phyloP scores from a whole-genome alignment of 371 early-diverging fungal genomes.

The Lichtheimia corymbifera region DNA sequence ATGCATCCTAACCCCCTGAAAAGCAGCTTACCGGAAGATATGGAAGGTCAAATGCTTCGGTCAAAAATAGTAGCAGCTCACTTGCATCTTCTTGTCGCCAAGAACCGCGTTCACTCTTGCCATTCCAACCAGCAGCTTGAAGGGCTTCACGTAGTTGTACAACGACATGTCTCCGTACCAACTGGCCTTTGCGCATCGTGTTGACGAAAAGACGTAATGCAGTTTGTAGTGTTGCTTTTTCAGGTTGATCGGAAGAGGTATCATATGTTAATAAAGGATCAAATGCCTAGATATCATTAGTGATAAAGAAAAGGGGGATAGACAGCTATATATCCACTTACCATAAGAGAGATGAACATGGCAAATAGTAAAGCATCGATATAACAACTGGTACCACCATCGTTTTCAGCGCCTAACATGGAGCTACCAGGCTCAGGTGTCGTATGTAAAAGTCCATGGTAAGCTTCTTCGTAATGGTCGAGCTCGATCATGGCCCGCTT shows the following conservation, averaged over 20 bases:
- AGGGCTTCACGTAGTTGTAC: conserved; percentile 48
- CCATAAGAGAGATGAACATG: conserved; percentile 55
- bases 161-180: conserved; percentile 46
- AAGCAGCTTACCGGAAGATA: conserved; percentile 49
- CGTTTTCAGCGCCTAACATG: conserved; percentile 55
- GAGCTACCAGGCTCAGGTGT: conserved; percentile 1
- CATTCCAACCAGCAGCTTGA: conserved; percentile 52
- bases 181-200: conserved; percentile 47
- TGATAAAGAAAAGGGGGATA: not conserved
- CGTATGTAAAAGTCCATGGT: conserved; percentile 29
- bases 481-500: conserved; percentile 32
- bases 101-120: conserved; percentile 22
- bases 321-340: not conserved
- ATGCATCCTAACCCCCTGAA: not conserved
- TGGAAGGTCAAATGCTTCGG: conserved; percentile 55
- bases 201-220: conserved; percentile 59
- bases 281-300: conserved; percentile 27
- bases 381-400: conserved; percentile 59
- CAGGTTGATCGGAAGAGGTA: conserved; percentile 18
- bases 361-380: conserved; percentile 60
- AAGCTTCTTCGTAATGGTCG: conserved; percentile 37
- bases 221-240: conserved; percentile 42
- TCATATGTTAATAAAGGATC: conserved; percentile 38
- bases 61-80: conserved; percentile 60
- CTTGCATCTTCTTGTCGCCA: conserved; percentile 61